A percentile compares a stretch with the other conserved stretches of the same genome.
Conservation (phyloP, 306 rosid genomes). For the Argentina anserina region DNA sequence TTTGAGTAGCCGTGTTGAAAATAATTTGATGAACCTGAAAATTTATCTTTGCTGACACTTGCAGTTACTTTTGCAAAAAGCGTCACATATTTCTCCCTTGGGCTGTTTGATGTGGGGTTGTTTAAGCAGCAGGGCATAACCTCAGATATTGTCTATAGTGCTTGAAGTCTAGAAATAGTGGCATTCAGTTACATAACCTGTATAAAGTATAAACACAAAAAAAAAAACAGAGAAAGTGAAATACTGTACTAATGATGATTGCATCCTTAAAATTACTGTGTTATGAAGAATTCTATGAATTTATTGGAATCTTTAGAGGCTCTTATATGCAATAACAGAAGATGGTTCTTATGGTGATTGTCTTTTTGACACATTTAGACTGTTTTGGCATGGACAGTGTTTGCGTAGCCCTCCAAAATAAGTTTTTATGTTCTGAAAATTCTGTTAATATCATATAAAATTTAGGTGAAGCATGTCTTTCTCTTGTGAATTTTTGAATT, state of each 20-base stretch:
- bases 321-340: neutral
- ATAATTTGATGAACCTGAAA: neutral
- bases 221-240: neutral
- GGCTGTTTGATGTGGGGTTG: neutral
- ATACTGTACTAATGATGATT: neutral
- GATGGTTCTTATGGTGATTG: neutral
- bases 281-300: neutral
- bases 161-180: neutral
- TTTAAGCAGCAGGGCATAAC: neutral
- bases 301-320: neutral
- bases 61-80: neutral
- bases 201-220: neutral
- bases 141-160: neutral
- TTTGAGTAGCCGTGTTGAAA: neutral
- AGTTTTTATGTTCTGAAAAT: neutral
- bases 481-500: neutral
- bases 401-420: neutral
- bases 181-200: neutral
- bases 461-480: neutral
- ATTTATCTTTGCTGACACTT: neutral
- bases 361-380: neutral
- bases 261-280: neutral
- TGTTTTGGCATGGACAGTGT: neutral
- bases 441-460: neutral
- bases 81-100: neutral